A percentile compares a stretch with the other conserved stretches of the same genome.
Conservation (phyloP, 1,139 yeast genomes). For the Taphrina flavorubra region DNA sequence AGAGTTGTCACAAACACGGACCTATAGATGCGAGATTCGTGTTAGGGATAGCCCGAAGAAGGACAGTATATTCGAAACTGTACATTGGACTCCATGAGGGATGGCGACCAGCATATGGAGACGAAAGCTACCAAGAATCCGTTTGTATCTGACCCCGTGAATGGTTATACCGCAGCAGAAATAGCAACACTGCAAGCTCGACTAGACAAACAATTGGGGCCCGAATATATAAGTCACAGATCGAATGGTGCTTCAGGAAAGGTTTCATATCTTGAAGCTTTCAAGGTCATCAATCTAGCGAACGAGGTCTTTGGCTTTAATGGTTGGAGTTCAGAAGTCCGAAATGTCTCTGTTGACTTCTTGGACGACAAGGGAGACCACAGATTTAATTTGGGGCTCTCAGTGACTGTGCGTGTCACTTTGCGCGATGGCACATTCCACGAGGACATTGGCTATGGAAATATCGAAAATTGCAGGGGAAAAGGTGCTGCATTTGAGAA, state of each 20-base stretch:
- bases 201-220: conserved; percentile 63
- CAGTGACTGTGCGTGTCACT: conserved; percentile 71
- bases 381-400: conserved; percentile 59
- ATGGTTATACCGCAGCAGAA: conserved; percentile 47
- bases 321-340: conserved; percentile 68
- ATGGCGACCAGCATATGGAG: conserved; percentile 34
- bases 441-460: conserved; percentile 81
- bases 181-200: conserved; percentile 46
- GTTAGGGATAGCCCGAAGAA: no score
- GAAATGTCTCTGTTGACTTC: conserved; percentile 52
- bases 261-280: conserved; percentile 56
- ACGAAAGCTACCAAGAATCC: conserved; percentile 25
- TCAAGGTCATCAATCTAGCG: conserved; percentile 60
- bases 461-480: conserved; percentile 66
- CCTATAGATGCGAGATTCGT: no score
- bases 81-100: conserved; percentile 7
- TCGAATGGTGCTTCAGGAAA: conserved; percentile 61
- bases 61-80: not conserved
- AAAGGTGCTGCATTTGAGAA: conserved; percentile 76
- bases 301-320: conserved; percentile 68
- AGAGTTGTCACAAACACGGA: not conserved
- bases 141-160: conserved; percentile 18
- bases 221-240: conserved; percentile 83
- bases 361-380: conserved; percentile 49
- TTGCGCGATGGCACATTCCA: conserved; percentile 70